Conservation (phyloP, 352 stramenopile genomes). For the Phytopythium vexans region DNA sequence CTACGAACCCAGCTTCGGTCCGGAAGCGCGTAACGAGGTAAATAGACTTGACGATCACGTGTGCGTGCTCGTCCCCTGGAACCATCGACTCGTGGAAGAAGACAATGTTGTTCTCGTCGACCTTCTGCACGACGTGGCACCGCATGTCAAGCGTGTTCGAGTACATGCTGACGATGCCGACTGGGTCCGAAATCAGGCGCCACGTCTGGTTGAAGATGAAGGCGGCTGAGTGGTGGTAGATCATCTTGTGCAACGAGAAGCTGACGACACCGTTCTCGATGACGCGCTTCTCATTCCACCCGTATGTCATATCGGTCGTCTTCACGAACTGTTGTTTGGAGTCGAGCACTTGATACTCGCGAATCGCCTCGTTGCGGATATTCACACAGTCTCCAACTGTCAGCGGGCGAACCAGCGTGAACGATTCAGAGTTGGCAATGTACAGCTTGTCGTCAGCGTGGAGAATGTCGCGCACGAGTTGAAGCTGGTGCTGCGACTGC, state of each 20-base stretch:
- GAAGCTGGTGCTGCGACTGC: not conserved
- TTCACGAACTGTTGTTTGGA: not conserved
- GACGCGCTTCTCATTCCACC: slow-evolving; percentile 1
- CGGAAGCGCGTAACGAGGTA: slow-evolving; percentile 2
- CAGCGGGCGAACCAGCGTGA: not conserved
- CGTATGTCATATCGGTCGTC: not conserved
- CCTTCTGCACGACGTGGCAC: slow-evolving; percentile 5
- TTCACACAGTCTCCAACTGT: not conserved
- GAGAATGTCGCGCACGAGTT: not conserved
- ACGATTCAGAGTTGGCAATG: slow-evolving; percentile 1
- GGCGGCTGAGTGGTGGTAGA: slow-evolving; percentile 3
- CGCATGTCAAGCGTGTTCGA: slow-evolving; percentile 3
- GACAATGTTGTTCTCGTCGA: slow-evolving; percentile 7
- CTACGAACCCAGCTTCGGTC: not conserved
- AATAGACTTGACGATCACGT: slow-evolving; percentile 4
- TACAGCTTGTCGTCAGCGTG: slow-evolving; percentile 2
- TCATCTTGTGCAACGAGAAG: slow-evolving; percentile 1
- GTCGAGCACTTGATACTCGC: not conserved
- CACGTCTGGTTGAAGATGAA: slow-evolving; percentile 5
- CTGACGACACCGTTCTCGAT: slow-evolving; percentile 3
- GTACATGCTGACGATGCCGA: not conserved
- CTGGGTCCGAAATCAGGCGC: not conserved
- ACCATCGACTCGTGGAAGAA: slow-evolving; percentile 1
- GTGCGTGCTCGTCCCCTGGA: not conserved
- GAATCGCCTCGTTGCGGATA: not conserved